Percentiles rank a stretch among this genome's conserved stretches.
Conservation (phyloP, 2,329 filamentous ascomycete species). For the Plenodomus biglobosus region DNA sequence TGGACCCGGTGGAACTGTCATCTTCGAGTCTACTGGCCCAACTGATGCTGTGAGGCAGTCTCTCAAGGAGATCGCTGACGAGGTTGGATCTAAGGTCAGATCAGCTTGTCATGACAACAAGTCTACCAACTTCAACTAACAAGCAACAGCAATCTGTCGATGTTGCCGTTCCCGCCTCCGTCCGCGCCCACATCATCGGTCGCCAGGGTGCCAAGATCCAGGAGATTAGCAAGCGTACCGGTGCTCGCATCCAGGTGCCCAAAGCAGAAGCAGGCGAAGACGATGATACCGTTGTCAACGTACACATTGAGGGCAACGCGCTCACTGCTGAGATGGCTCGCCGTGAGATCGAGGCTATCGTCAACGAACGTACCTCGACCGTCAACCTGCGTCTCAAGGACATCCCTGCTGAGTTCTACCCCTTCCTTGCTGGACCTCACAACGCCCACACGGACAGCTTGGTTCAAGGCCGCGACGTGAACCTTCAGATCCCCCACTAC, state of each 20-base stretch:
- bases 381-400: constrained; percentile 79
- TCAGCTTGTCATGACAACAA: neutral
- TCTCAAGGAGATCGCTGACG: constrained; percentile 82
- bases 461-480: constrained; percentile 72
- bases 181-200: constrained; percentile 88
- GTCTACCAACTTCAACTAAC: constrained; percentile 8
- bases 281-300: constrained; percentile 75
- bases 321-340: constrained; percentile 82
- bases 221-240: constrained; percentile 83
- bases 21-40: constrained; percentile 83
- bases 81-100: constrained; percentile 80
- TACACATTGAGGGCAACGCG: constrained; percentile 87
- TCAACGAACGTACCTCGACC: constrained; percentile 79
- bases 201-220: constrained; percentile 89
- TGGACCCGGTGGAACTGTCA: constrained; percentile 70
- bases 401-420: constrained; percentile 90
- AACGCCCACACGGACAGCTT: constrained; percentile 68
- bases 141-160: constrained; percentile 62
- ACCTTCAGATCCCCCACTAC: constrained; percentile 80
- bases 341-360: constrained; percentile 82
- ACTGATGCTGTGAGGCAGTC: constrained; percentile 83
- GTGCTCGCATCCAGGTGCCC: constrained; percentile 86
- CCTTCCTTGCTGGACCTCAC: constrained; percentile 84
- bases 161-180: constrained; percentile 79
- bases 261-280: constrained; percentile 80